Evolutionary conservation across 257 asterid species (phyloP), one percentile per base, ranked within the genome.

Genomic region (Linaria vulgaris): DNA sequence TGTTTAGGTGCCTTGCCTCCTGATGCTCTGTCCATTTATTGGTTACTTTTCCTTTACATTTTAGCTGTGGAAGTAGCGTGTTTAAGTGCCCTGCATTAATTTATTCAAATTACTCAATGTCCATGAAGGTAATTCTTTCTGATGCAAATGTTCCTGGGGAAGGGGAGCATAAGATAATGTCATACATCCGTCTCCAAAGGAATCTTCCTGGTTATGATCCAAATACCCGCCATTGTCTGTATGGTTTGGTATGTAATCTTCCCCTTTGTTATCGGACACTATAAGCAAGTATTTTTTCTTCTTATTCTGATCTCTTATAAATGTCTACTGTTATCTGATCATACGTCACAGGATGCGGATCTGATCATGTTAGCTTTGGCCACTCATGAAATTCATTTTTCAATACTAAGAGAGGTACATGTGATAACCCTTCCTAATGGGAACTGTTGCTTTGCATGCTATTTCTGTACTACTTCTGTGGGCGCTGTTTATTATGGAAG

Each of bases 141-240:
- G 98, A 91, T 80, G 95, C 98, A 49, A 91, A 91, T 78, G 91
- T 86, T 83, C 96, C 98, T 69, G 98, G 98, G 63, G 98, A 91
- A 76, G 98, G 98, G 82, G 98, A 91, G 66, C 98, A 91, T 83
- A 91, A 91, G 67, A 83, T 88, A 69, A 91, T 91, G 96, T 91
- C 98, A 25, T 91, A 88, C 73, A 80, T 91, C 67, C 96, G 98
- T 46, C 83, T 84, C 19, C 98, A 91, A 67, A 88, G 98, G 79
- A 91, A 88, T 72, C 91, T 86, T 56, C 85, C 88, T 56, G 98
- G 96, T 58, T 76, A 61, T 80, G 95, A 91, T 70, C 98, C 96
- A 65, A 91, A 91, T 76, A 88, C 96, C 12, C 87, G 88, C 30
- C 98, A 91, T 59, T 88, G 98, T 71, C 90, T 91, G 52, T 91